Conservation (phyloP, 495 filamentous ascomycete genomes). For the Delitschia confertaspora region DNA sequence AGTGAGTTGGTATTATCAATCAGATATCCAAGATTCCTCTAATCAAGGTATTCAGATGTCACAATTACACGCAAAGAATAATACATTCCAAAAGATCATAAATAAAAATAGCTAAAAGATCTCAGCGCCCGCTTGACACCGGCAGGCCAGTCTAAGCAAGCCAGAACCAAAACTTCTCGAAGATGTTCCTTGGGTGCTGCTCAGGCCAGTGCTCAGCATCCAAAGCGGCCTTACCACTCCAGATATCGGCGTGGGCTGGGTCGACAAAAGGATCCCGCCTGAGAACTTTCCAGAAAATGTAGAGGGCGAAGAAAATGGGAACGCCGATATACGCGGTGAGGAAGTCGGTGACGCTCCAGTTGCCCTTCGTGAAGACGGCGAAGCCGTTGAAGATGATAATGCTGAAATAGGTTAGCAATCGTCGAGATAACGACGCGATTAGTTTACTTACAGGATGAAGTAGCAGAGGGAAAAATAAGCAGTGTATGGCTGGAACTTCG, state of each 20-base stretch:
- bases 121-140: too few species aligned
- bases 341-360: slow-evolving; percentile 41
- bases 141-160: slow-evolving; percentile 40
- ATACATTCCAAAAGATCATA: too few species aligned
- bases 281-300: slow-evolving; percentile 46
- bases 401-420: slow-evolving; percentile 17
- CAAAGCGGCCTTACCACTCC: slow-evolving; percentile 53
- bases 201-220: slow-evolving; percentile 48
- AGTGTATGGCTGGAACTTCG: slow-evolving; percentile 51
- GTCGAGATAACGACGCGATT: neutral
- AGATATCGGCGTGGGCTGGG: slow-evolving; percentile 50
- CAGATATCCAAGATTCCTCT: too few species aligned
- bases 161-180: slow-evolving; percentile 49
- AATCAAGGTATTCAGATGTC: too few species aligned
- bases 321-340: slow-evolving; percentile 55
- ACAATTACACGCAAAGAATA: too few species aligned
- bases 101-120: too few species aligned
- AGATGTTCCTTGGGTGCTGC: slow-evolving; percentile 38
- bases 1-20: too few species aligned
- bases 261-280: slow-evolving; percentile 42
- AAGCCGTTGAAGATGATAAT: slow-evolving; percentile 50
- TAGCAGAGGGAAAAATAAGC: slow-evolving; percentile 52
- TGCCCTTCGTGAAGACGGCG: slow-evolving; percentile 42
- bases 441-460: slow-evolving; percentile 35
- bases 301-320: slow-evolving; percentile 48